phyloP scores from a whole-genome alignment of 177 flowering plant genomes.

The Vitis hybrid region DNA sequence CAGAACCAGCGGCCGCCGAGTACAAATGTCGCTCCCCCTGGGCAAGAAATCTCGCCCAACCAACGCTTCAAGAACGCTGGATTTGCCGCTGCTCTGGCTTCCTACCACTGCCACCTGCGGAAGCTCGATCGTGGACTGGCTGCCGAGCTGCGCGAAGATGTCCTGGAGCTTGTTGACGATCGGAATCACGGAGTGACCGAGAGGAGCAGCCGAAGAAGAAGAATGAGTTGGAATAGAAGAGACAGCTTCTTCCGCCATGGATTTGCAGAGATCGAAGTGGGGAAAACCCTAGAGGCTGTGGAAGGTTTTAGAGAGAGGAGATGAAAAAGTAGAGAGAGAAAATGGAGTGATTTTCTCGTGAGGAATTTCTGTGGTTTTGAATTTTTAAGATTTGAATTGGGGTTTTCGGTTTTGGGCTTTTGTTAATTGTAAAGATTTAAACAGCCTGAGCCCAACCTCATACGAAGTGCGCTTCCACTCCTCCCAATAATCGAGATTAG shows the following conservation, averaged over 20 bases:
- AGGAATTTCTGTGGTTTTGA: not conserved
- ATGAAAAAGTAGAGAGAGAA: not conserved
- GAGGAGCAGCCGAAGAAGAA: constrained; percentile 33
- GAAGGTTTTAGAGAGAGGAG: too few relatives aligned
- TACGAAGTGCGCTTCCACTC: too few relatives aligned
- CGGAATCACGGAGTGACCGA: constrained; percentile 81
- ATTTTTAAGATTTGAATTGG: too few relatives aligned
- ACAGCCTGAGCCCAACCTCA: too few relatives aligned
- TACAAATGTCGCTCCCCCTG: constrained; percentile 82
- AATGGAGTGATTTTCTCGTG: constrained; percentile 1
- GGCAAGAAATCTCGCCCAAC: constrained; percentile 96
- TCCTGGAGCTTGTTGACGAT: constrained; percentile 91
- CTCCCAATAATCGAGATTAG: too few relatives aligned
- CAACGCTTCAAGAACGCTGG: constrained; percentile 86
- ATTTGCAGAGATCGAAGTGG: too few relatives aligned
- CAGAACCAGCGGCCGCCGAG: constrained; percentile 83
- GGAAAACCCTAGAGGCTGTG: too few relatives aligned
- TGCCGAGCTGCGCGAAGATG: constrained; percentile 81
- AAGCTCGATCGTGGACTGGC: constrained; percentile 65
- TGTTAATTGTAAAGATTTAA: too few relatives aligned
- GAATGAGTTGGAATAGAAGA: too few relatives aligned
- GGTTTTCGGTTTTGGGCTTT: too few relatives aligned
- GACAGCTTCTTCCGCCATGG: too few relatives aligned
- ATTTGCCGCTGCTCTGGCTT: constrained; percentile 95
- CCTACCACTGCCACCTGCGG: constrained; percentile 97